Evolutionary conservation across 116 monocot genomes (phyloP).

Genomic region (Phalaenopsis hybrid): DNA sequence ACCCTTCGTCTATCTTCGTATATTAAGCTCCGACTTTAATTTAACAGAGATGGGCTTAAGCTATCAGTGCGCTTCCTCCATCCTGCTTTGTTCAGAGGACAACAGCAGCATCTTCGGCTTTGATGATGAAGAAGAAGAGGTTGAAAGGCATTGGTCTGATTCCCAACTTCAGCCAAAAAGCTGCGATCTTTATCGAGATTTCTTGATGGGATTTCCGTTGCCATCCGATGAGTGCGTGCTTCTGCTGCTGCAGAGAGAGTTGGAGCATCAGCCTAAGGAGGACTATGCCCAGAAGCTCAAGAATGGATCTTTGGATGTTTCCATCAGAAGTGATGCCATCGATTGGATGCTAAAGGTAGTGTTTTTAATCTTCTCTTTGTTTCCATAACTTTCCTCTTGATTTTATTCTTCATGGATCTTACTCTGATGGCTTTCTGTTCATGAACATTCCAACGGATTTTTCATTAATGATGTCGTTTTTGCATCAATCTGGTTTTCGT

Average conservation of each 20-base stretch:
- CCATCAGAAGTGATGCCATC: slow-evolving; percentile 36
- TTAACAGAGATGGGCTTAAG: slow-evolving; percentile 26
- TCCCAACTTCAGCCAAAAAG: slow-evolving; percentile 11
- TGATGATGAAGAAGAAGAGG: slow-evolving; percentile 41
- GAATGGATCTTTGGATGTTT: slow-evolving; percentile 22
- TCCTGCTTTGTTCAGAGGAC: slow-evolving; percentile 75
- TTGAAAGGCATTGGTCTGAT: slow-evolving; percentile 12
- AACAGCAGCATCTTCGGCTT: slow-evolving; percentile 58
- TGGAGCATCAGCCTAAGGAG: slow-evolving; percentile 28
- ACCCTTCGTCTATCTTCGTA: not conserved
- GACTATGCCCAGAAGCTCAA: slow-evolving; percentile 30
- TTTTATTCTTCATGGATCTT: not conserved
- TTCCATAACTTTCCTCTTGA: not conserved
- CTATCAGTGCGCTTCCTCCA: slow-evolving; percentile 39
- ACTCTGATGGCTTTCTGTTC: not conserved
- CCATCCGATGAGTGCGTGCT: slow-evolving; percentile 39
- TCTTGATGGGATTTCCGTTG: slow-evolving; percentile 32
- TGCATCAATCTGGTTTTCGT: not conserved
- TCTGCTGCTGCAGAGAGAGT: slow-evolving; percentile 25
- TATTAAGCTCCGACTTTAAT: not conserved
- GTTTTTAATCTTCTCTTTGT: not conserved
- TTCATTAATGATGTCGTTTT: not conserved
- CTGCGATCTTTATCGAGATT: slow-evolving; percentile 27
- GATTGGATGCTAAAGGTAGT: slow-evolving; percentile 49
- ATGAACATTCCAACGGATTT: not conserved